These are phyloP conservation scores for Claviceps sp. DNA, from an alignment of 2,329 filamentous ascomycete genomes.

Conservation along the genomic window DNA sequence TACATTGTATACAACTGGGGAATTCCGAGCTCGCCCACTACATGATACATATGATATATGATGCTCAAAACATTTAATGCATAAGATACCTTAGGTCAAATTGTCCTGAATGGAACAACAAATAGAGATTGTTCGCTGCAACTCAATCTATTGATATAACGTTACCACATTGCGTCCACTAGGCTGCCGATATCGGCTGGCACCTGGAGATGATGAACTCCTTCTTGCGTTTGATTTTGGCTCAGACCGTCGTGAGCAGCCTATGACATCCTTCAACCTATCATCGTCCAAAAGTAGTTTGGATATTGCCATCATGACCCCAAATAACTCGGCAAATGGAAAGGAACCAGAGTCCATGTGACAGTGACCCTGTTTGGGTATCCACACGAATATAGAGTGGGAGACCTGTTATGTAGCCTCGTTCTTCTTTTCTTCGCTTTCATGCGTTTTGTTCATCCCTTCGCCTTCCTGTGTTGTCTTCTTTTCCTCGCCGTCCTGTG, in stretches of 20 bases:
- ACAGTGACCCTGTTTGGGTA: too few species aligned
- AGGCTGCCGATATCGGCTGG: not conserved
- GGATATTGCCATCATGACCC: too few species aligned
- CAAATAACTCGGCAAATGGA: too few species aligned
- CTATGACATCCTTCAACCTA: not conserved
- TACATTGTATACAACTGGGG: too few species aligned
- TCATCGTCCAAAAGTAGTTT: not conserved
- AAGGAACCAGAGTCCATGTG: not conserved
- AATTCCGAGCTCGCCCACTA: too few species aligned
- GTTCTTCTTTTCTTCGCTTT: constrained; percentile 16
- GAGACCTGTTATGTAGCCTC: not conserved
- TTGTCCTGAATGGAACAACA: not conserved
- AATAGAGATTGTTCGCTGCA: not conserved
- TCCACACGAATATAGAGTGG: not conserved
- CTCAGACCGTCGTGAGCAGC: not conserved
- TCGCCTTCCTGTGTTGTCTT: not conserved
- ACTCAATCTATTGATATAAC: not conserved
- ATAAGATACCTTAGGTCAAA: not conserved
- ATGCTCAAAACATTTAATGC: too few species aligned
- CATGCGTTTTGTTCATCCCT: constrained; percentile 14
- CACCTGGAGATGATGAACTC: not conserved
- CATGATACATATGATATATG: too few species aligned
- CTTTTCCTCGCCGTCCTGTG: constrained; percentile 18
- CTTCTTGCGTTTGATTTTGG: not conserved
- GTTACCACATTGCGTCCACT: not conserved